Conservation (phyloP, 495 filamentous ascomycete genomes). For the Aspergillus bertholletiae region DNA sequence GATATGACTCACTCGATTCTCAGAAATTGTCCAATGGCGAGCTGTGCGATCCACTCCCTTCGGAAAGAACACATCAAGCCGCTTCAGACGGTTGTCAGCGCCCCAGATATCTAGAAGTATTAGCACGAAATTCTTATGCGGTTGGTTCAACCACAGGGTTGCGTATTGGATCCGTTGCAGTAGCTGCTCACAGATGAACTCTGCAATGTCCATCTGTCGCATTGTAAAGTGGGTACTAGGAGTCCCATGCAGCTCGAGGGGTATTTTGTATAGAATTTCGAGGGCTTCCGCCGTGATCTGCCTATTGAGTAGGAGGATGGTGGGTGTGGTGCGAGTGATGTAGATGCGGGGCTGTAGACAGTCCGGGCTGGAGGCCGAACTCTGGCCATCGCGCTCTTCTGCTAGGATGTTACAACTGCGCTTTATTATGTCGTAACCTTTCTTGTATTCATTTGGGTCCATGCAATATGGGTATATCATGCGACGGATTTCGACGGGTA, state of each 20-base stretch:
- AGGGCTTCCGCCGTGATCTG: conserved; percentile 18
- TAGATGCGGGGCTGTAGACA: conserved; percentile 10
- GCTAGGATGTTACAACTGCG: background rate
- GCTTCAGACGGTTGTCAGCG: conserved; percentile 7
- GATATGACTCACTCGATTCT: too few species aligned
- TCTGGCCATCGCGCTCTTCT: background rate
- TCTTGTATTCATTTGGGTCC: background rate
- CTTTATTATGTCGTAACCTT: background rate
- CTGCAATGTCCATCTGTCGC: conserved; percentile 19
- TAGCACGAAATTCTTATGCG: conserved; percentile 18
- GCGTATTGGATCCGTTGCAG: conserved; percentile 14
- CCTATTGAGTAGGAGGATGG: conserved; percentile 17
- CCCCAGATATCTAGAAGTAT: conserved; percentile 20
- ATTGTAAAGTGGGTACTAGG: conserved; percentile 16
- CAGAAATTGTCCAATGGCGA: too few species aligned
- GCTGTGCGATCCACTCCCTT: background rate
- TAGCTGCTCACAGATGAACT: conserved; percentile 19
- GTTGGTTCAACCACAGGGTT: conserved; percentile 5
- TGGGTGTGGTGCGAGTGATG: conserved; percentile 12
- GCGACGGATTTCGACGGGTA: conserved; percentile 3
- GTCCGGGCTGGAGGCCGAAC: background rate
- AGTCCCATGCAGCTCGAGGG: conserved; percentile 11
- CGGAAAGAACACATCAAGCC: conserved; percentile 17
- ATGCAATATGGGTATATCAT: conserved; percentile 1
- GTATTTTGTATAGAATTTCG: conserved; percentile 15